phyloP scores from a whole-genome alignment of 768 basidiomycete species.

The Tulasnella sp. region DNA sequence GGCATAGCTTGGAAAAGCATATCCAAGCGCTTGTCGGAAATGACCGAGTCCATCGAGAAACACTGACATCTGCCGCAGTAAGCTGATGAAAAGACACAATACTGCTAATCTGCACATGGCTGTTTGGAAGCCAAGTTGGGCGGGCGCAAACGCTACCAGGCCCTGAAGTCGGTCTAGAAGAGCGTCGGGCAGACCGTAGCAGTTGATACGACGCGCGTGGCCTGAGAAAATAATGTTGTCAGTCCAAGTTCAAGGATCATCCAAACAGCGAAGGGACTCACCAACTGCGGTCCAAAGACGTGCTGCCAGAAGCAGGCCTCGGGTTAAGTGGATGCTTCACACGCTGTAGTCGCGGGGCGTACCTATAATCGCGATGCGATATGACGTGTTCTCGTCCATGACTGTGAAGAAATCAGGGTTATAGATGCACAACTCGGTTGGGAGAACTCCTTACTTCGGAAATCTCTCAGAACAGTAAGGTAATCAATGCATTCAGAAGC shows the following conservation, averaged over 20 bases:
- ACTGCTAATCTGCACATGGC: background rate
- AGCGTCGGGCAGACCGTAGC: slow-evolving; percentile 2
- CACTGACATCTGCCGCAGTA: background rate
- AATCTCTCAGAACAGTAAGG: background rate
- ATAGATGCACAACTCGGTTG: background rate
- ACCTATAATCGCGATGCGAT: slow-evolving; percentile 13
- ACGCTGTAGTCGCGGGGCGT: background rate
- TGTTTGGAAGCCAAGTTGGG: background rate
- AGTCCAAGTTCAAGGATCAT: background rate
- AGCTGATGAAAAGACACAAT: background rate
- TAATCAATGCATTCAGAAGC: slow-evolving; percentile 6
- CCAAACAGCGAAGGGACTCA: background rate
- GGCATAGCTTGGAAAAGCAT: slow-evolving; percentile 14
- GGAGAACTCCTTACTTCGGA: background rate
- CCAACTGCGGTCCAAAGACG: slow-evolving; percentile 21
- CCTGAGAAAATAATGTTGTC: background rate
- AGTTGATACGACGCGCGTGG: slow-evolving; percentile 19
- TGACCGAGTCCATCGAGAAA: background rate
- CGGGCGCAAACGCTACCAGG: background rate
- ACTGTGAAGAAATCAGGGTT: background rate
- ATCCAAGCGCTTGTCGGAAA: slow-evolving; percentile 11
- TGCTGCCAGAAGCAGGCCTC: background rate
- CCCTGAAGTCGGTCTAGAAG: slow-evolving; percentile 20
- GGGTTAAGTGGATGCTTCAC: background rate
- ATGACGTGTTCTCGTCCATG: background rate